Evolutionary conservation across 2,329 filamentous ascomycete species (phyloP).

Genomic region (Botryosphaeria dothidea): DNA sequence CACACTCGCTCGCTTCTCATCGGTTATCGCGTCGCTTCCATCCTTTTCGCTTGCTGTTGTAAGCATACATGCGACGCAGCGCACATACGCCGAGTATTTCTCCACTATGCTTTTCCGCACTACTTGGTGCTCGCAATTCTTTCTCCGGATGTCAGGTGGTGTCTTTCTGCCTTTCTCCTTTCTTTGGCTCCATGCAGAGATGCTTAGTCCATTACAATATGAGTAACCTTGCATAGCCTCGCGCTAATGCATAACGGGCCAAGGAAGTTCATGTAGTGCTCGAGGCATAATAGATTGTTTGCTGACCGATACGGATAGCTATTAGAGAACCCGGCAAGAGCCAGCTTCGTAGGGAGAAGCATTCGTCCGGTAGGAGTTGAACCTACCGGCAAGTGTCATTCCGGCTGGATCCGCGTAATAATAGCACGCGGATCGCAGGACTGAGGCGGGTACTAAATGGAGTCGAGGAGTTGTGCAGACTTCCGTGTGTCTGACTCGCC

Average conservation of each 20-base stretch:
- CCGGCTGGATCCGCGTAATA: not conserved
- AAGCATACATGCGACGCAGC: not conserved
- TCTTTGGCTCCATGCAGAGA: too few relatives aligned
- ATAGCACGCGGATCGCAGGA: not conserved
- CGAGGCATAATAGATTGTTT: not conserved
- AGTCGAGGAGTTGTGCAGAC: not conserved
- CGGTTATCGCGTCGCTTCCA: not conserved
- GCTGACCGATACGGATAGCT: not conserved
- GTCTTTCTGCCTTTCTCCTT: not conserved
- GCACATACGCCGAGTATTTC: not conserved
- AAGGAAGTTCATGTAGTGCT: not conserved
- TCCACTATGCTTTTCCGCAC: not conserved
- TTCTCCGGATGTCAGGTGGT: not conserved
- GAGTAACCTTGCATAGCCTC: not conserved
- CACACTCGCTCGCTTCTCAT: not conserved
- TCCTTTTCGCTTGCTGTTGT: not conserved
- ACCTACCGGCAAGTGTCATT: not conserved
- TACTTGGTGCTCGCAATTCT: not conserved
- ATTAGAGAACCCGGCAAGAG: not conserved
- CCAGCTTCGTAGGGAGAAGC: not conserved
- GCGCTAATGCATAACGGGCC: not conserved
- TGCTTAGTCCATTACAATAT: not conserved
- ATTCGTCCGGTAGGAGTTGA: not conserved
- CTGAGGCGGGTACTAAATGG: not conserved
- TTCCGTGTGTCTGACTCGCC: not conserved